phyloP scores from a whole-genome alignment of 2,329 filamentous ascomycete genomes.

The Leptographium radiaticola region DNA sequence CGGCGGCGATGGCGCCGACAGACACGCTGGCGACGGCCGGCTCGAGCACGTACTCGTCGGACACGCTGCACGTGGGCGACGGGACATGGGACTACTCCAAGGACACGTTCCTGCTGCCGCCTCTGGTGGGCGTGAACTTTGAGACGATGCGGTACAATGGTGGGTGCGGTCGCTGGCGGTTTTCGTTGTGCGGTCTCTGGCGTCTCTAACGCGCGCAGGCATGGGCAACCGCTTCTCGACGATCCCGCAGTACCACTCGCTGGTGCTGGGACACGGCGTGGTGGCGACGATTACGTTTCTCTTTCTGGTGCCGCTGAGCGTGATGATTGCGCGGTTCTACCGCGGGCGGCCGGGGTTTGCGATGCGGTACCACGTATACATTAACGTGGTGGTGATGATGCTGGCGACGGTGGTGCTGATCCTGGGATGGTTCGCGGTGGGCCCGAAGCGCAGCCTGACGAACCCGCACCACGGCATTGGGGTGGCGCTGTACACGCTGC shows the following conservation, averaged over 20 bases:
- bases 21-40: conserved; percentile 55
- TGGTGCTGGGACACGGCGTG: conserved; percentile 60
- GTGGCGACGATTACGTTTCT: conserved; percentile 63
- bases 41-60: conserved; percentile 58
- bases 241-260: conserved; percentile 53
- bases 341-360: conserved; percentile 46
- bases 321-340: conserved; percentile 62
- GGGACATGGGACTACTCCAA: conserved; percentile 71
- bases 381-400: conserved; percentile 56
- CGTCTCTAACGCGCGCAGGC: conserved; percentile 30
- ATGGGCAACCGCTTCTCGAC: conserved; percentile 72
- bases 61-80: conserved; percentile 66
- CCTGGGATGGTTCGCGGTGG: conserved; percentile 67
- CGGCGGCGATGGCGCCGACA: conserved; percentile 40
- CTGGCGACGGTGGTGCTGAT: conserved; percentile 60
- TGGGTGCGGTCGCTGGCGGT: conserved; percentile 22
- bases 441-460: conserved; percentile 54
- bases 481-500: conserved; percentile 60
- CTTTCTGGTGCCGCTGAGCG: conserved; percentile 57
- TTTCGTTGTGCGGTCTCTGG: background rate
- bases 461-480: conserved; percentile 83
- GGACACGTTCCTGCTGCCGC: conserved; percentile 67
- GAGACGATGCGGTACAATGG: conserved; percentile 79
- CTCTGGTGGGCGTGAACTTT: conserved; percentile 63
- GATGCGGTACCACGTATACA: conserved; percentile 58